Percentiles rank a stretch among this genome's conserved stretches.
These are phyloP conservation scores for Ceratobasidium sp. DNA, from an alignment of 1,284 basidiomycete species.

Conservation along the genomic window DNA sequence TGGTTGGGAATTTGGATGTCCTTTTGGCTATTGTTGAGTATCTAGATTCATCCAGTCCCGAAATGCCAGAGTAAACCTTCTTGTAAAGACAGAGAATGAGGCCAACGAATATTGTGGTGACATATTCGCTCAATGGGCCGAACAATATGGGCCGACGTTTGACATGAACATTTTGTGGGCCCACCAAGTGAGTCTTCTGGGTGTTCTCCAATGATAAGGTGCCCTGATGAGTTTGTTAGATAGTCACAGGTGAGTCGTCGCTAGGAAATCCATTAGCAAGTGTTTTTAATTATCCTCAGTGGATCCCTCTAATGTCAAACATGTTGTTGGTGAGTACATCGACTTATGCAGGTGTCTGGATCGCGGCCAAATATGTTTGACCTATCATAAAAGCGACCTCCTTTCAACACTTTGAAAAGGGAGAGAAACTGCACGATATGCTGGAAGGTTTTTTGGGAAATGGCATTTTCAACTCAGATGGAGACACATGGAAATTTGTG, in stretches of 20 bases:
- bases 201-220: not conserved
- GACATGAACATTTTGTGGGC: conserved; percentile 51
- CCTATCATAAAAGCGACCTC: conserved; percentile 28
- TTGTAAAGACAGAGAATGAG: conserved; percentile 40
- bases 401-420: conserved; percentile 50
- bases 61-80: not conserved
- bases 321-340: conserved; percentile 47
- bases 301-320: conserved; percentile 50
- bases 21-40: conserved; percentile 48
- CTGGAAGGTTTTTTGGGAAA: conserved; percentile 55
- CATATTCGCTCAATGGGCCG: conserved; percentile 48
- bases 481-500: conserved; percentile 54
- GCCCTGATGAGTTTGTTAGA: not conserved
- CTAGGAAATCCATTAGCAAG: not conserved
- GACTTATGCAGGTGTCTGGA: not conserved
- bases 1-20: conserved; percentile 50
- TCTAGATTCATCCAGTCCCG: not conserved
- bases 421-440: conserved; percentile 55
- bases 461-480: conserved; percentile 58
- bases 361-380: not conserved
- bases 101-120: conserved; percentile 49
- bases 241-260: conserved; percentile 41
- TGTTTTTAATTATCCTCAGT: conserved; percentile 37
- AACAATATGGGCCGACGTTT: conserved; percentile 50
- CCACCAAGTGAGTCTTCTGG: conserved; percentile 47